Conservation (phyloP, 306 rosid species). For the Cucurbita argyrosperma region DNA sequence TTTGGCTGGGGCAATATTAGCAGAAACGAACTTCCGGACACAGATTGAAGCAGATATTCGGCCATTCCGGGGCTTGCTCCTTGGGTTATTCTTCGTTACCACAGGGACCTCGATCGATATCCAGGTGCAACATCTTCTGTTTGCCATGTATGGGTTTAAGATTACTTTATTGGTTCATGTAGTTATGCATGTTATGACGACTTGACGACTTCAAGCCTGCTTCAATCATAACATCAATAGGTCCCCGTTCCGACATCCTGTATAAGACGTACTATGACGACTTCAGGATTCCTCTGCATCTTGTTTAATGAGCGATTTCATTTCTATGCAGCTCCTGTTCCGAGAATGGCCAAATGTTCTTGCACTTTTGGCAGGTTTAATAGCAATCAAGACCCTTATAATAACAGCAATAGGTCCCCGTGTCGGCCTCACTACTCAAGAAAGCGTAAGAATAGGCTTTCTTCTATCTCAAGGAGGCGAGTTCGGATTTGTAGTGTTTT, state of each 20-base stretch:
- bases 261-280: background rate
- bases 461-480: slow-evolving; percentile 99
- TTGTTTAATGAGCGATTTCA: background rate
- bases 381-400: slow-evolving; percentile 80
- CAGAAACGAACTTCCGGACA: slow-evolving; percentile 96
- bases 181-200: background rate
- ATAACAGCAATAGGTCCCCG: slow-evolving; percentile 96
- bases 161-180: background rate
- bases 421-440: slow-evolving; percentile 81
- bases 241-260: too few species aligned
- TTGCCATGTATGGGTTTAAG: background rate
- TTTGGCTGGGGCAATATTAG: slow-evolving; percentile 93
- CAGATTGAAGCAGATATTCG: slow-evolving; percentile 99
- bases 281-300: background rate
- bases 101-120: slow-evolving; percentile 89
- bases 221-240: too few species aligned
- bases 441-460: slow-evolving; percentile 94
- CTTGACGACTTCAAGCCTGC: too few species aligned
- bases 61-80: slow-evolving; percentile 96
- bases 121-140: slow-evolving; percentile 35
- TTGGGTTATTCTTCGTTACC: slow-evolving; percentile 80
- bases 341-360: slow-evolving; percentile 99
- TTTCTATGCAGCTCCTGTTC: slow-evolving; percentile 60
- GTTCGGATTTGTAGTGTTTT: slow-evolving; percentile 88
- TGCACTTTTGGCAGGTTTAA: slow-evolving; percentile 82